Conservation (phyloP, 371 early-diverging fungal genomes). For the Rhizopus arrhizus region DNA sequence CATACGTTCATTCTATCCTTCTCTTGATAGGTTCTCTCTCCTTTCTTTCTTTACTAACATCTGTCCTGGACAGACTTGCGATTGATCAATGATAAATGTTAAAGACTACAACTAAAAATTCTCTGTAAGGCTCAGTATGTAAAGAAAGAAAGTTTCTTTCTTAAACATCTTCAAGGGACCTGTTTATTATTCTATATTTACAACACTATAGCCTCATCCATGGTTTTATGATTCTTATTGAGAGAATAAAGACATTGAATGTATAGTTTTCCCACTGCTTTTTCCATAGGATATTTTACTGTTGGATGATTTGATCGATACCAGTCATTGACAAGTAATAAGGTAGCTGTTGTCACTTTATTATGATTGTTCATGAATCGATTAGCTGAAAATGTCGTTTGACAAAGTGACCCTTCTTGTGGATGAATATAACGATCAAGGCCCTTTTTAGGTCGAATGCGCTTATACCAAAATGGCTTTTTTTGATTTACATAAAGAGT, state of each 20-base stretch:
- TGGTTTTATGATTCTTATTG: background rate
- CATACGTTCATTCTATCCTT: too few species aligned
- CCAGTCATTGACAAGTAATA: conserved; percentile 48
- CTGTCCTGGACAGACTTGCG: too few species aligned
- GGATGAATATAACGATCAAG: conserved; percentile 26
- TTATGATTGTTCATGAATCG: conserved; percentile 18
- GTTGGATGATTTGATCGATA: conserved; percentile 26
- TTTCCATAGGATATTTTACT: conserved; percentile 23
- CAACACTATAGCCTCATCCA: too few species aligned
- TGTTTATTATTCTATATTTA: too few species aligned
- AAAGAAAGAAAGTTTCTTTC: too few species aligned
- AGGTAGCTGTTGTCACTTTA: conserved; percentile 30
- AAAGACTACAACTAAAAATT: too few species aligned
- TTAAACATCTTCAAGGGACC: too few species aligned
- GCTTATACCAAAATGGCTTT: conserved; percentile 20
- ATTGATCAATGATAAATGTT: too few species aligned
- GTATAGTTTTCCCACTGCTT: conserved; percentile 45
- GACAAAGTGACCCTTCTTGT: conserved; percentile 37
- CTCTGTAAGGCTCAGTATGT: too few species aligned
- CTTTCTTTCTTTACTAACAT: too few species aligned
- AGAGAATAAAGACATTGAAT: conserved; percentile 25
- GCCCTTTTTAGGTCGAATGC: conserved; percentile 10
- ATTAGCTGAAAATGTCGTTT: conserved; percentile 30
- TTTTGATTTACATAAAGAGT: conserved; percentile 16
- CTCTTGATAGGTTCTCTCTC: too few species aligned